Conservation (phyloP, 1,284 basidiomycete species). For the Xerocomus cyaneibrunnescens region DNA sequence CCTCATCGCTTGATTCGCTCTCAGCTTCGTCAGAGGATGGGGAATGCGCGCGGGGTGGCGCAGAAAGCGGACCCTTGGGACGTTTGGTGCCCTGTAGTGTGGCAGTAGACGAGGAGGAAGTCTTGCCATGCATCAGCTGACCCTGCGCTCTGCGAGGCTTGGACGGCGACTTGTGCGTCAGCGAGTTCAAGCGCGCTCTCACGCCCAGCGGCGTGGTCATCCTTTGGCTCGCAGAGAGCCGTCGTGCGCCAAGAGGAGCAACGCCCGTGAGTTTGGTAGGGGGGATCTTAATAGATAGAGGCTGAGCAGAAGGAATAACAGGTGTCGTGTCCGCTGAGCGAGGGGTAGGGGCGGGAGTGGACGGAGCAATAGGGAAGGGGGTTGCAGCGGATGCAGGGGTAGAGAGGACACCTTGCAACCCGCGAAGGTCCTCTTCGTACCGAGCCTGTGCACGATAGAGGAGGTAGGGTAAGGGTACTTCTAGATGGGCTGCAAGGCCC, state of each 20-base stretch:
- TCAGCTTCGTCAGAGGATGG: slow-evolving; percentile 44
- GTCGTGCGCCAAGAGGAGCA: slow-evolving; percentile 15
- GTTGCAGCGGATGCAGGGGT: slow-evolving; percentile 10
- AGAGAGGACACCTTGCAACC: slow-evolving; percentile 60
- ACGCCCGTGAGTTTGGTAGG: slow-evolving; percentile 13
- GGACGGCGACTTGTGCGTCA: slow-evolving; percentile 46
- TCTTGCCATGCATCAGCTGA: slow-evolving; percentile 45
- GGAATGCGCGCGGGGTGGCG: slow-evolving; percentile 42
- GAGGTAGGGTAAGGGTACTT: slow-evolving; percentile 77
- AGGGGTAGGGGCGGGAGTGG: slow-evolving; percentile 28
- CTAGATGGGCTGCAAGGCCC: slow-evolving; percentile 70
- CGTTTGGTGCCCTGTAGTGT: slow-evolving; percentile 55
- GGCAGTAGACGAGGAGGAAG: slow-evolving; percentile 63
- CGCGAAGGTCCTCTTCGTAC: slow-evolving; percentile 78
- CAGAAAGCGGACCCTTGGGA: slow-evolving; percentile 17
- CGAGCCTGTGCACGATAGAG: slow-evolving; percentile 76
- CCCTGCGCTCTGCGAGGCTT: slow-evolving; percentile 20
- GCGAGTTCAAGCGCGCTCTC: slow-evolving; percentile 66
- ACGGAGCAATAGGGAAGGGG: slow-evolving; percentile 20
- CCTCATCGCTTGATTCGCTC: slow-evolving; percentile 48
- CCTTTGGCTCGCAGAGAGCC: slow-evolving; percentile 40
- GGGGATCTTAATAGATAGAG: slow-evolving; percentile 34
- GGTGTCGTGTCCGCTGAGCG: slow-evolving; percentile 16
- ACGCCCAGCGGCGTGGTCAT: slow-evolving; percentile 55
- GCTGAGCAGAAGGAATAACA: slow-evolving; percentile 28